Conservation (phyloP, 129 eudicot species). For the Escallonia herrerae region DNA sequence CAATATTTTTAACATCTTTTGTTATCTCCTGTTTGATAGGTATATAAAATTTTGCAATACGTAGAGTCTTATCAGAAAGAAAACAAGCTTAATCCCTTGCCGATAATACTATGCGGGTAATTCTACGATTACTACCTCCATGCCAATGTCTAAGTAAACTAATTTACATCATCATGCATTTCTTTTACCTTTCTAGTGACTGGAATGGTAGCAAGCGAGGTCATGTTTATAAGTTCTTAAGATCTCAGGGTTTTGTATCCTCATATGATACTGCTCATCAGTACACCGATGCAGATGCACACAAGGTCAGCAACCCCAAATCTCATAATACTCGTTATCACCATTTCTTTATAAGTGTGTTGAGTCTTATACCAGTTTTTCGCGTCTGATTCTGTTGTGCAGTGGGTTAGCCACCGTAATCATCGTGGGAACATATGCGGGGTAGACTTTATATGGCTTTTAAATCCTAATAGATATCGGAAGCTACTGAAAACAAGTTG, state of each 20-base stretch:
- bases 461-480: slow-evolving; percentile 83
- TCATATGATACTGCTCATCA: slow-evolving; percentile 97
- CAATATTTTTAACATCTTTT: not conserved
- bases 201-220: slow-evolving; percentile 99
- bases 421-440: slow-evolving; percentile 98
- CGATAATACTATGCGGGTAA: slow-evolving; percentile 93
- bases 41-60: slow-evolving; percentile 80
- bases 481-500: slow-evolving; percentile 82
- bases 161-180: not conserved
- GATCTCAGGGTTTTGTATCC: slow-evolving; percentile 96
- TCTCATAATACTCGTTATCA: no score
- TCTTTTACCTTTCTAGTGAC: slow-evolving; percentile 39
- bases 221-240: slow-evolving; percentile 77
- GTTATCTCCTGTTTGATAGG: slow-evolving; percentile 25
- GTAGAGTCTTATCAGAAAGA: slow-evolving; percentile 89
- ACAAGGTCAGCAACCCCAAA: slow-evolving; percentile 44
- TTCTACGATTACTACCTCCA: not conserved
- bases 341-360: no score
- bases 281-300: slow-evolving; percentile 91
- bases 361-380: not conserved
- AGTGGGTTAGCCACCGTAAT: slow-evolving; percentile 99
- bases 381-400: slow-evolving; percentile 8
- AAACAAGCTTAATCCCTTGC: slow-evolving; percentile 77
- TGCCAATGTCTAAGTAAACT: not conserved
- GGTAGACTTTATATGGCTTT: slow-evolving; percentile 98